Percentiles rank a stretch among this genome's conserved stretches.
Evolutionary conservation across 78 protist species (phyloP).

Genomic region (Speleostelium caveatum): DNA sequence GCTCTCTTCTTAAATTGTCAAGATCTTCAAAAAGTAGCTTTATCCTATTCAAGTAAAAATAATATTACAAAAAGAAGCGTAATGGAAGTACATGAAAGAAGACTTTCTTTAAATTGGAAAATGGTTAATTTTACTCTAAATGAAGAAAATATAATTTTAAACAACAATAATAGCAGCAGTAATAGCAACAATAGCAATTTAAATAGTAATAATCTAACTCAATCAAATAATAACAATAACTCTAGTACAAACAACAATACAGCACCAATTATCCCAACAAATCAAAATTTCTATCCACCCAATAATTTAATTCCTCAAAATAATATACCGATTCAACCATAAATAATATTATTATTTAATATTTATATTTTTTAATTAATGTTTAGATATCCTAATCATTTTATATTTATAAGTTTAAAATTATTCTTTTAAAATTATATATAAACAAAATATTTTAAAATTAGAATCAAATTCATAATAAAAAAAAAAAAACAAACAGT

Average conservation of each 20-base stretch:
- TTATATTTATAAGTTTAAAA: too few relatives aligned
- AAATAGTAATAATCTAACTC: slow-evolving; percentile 8
- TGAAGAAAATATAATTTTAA: slow-evolving; percentile 34
- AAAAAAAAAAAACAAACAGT: neutral
- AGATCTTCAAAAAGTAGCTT: slow-evolving; percentile 66
- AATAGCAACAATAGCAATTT: neutral
- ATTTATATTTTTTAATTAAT: too few relatives aligned
- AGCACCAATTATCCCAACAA: neutral
- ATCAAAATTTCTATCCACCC: slow-evolving; percentile 1
- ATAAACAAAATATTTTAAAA: too few relatives aligned
- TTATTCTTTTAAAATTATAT: too few relatives aligned
- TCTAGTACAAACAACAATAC: slow-evolving; percentile 17
- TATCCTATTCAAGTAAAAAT: slow-evolving; percentile 51
- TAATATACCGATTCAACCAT: slow-evolving; percentile 28
- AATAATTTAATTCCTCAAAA: slow-evolving; percentile 2
- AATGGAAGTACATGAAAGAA: slow-evolving; percentile 69
- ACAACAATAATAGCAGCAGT: neutral
- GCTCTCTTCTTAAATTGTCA: slow-evolving; percentile 55
- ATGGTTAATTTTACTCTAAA: slow-evolving; percentile 40
- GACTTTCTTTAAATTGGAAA: slow-evolving; percentile 27
- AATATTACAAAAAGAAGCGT: slow-evolving; percentile 61
- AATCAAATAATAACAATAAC: neutral
- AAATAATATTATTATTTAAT: too few relatives aligned
- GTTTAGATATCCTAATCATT: too few relatives aligned
- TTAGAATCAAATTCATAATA: too few relatives aligned